Conservation (phyloP, 768 basidiomycete species). For the Multifurca ochricompacta region DNA sequence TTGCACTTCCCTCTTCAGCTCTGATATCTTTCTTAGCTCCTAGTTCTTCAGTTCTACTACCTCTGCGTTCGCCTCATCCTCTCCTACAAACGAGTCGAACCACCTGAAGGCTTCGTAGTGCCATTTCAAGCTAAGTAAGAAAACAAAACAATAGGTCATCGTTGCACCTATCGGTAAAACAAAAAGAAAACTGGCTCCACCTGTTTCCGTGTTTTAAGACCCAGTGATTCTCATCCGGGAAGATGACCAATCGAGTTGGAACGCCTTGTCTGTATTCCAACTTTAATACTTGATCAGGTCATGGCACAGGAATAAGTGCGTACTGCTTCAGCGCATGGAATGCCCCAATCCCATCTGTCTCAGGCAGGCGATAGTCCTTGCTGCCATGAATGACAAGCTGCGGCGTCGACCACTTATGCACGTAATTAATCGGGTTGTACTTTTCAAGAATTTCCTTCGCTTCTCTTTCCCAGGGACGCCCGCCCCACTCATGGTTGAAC, state of each 20-base stretch:
- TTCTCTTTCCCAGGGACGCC: conserved; percentile 66
- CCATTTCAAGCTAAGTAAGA: conserved; percentile 69
- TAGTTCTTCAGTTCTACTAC: neutral
- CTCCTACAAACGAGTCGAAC: conserved; percentile 65
- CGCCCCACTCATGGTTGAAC: conserved; percentile 87
- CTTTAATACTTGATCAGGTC: neutral
- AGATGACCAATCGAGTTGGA: conserved; percentile 71
- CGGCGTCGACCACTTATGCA: conserved; percentile 80
- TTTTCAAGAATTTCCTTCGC: conserved; percentile 47
- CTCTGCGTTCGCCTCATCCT: conserved; percentile 11
- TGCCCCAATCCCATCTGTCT: conserved; percentile 73
- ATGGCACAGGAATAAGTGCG: conserved; percentile 27
- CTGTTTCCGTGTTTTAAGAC: conserved; percentile 74
- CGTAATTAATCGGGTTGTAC: conserved; percentile 77
- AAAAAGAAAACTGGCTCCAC: conserved; percentile 28
- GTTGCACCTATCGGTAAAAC: neutral
- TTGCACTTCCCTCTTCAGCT: neutral
- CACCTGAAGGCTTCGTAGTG: conserved; percentile 90
- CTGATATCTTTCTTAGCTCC: neutral
- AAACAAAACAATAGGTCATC: neutral
- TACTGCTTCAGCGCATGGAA: conserved; percentile 85
- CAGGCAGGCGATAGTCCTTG: conserved; percentile 83
- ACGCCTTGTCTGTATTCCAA: conserved; percentile 47
- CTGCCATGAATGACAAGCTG: conserved; percentile 80
- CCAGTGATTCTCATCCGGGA: conserved; percentile 94